phyloP scores from a whole-genome alignment of 345 rosid species.

The Physaria fendleri region DNA sequence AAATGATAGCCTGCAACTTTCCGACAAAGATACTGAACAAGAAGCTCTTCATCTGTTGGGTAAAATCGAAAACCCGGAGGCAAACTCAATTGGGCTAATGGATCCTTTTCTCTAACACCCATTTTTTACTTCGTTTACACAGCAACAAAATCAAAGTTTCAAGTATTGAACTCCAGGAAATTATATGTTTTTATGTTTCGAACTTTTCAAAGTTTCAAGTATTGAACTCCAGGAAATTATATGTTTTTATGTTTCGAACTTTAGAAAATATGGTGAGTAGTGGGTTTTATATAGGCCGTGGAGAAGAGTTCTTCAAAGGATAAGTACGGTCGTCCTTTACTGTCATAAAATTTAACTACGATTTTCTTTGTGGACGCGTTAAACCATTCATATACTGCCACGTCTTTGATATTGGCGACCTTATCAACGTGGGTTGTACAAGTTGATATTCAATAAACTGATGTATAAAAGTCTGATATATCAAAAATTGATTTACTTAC shows the following conservation, averaged over 20 bases:
- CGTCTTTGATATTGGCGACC: slow-evolving; percentile 18
- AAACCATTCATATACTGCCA: slow-evolving; percentile 20
- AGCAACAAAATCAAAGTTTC: not conserved
- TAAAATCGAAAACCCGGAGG: slow-evolving; percentile 93
- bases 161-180: not conserved
- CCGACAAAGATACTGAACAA: slow-evolving; percentile 79
- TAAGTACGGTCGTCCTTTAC: slow-evolving; percentile 66
- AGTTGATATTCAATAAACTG: too few relatives aligned
- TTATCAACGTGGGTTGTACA: slow-evolving; percentile 18
- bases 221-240: not conserved
- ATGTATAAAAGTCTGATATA: too few relatives aligned
- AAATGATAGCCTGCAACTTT: slow-evolving; percentile 79
- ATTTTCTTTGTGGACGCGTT: slow-evolving; percentile 22
- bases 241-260: slow-evolving; percentile 8
- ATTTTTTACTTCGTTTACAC: slow-evolving; percentile 31
- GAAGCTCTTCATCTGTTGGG: slow-evolving; percentile 95
- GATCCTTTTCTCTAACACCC: slow-evolving; percentile 65
- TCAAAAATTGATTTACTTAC: too few relatives aligned
- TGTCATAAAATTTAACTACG: slow-evolving; percentile 16
- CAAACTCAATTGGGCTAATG: slow-evolving; percentile 69
- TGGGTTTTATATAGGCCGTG: slow-evolving; percentile 25
- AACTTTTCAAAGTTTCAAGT: not conserved
- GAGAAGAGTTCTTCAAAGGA: slow-evolving; percentile 25
- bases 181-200: slow-evolving; percentile 7
- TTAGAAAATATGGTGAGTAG: not conserved